Evolutionary conservation across 169 alveolate species (phyloP).

Genomic region (Sarcocystis neurona): DNA sequence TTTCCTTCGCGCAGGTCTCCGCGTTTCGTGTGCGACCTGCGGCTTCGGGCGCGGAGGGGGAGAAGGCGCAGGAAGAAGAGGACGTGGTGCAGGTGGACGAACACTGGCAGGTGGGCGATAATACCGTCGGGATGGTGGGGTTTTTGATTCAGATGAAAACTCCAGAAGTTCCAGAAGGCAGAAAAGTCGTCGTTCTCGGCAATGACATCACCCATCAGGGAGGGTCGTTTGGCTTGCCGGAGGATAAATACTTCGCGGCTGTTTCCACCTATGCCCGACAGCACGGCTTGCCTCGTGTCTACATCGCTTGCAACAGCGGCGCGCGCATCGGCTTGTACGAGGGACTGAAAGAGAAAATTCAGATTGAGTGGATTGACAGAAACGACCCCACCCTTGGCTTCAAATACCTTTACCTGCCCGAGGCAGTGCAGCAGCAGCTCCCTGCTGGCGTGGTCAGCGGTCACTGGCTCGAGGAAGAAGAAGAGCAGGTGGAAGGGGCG

Average conservation of each 20-base stretch:
- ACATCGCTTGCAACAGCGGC: slow-evolving; percentile 83
- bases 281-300: slow-evolving; percentile 80
- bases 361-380: slow-evolving; percentile 76
- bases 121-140: slow-evolving; percentile 62
- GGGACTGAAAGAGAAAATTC: slow-evolving; percentile 67
- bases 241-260: slow-evolving; percentile 73
- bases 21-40: not conserved
- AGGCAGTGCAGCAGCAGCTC: slow-evolving; percentile 68
- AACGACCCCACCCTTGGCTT: slow-evolving; percentile 76
- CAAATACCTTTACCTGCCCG: slow-evolving; percentile 77
- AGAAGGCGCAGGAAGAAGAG: not conserved
- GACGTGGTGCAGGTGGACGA: slow-evolving; percentile 52
- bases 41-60: not conserved
- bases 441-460: slow-evolving; percentile 61
- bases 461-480: slow-evolving; percentile 24
- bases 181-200: slow-evolving; percentile 79
- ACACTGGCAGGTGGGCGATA: slow-evolving; percentile 58
- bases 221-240: slow-evolving; percentile 81
- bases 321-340: slow-evolving; percentile 83
- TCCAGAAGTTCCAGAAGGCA: slow-evolving; percentile 81
- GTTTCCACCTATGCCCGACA: slow-evolving; percentile 81
- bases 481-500: too few relatives aligned
- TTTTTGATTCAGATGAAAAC: slow-evolving; percentile 57
- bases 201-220: slow-evolving; percentile 80
- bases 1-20: not conserved